phyloP scores from a whole-genome alignment of 257 asterid genomes.

The Plantago elongata region DNA sequence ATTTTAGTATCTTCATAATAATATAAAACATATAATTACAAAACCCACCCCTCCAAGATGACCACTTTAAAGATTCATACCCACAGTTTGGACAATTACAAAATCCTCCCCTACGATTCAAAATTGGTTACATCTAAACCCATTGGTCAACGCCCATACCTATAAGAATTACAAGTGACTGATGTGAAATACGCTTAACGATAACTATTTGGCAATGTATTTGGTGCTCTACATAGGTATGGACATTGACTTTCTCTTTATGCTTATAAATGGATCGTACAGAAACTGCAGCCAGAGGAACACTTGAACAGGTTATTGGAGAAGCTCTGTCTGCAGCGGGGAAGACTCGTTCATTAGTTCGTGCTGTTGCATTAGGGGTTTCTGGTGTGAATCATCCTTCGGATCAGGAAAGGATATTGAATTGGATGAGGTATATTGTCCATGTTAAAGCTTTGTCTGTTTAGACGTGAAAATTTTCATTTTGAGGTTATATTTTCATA shows the following conservation, averaged over 20 bases:
- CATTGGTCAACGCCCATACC: too few relatives aligned
- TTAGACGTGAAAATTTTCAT: not conserved
- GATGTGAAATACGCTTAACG: not conserved
- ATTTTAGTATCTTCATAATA: too few relatives aligned
- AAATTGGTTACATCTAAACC: too few relatives aligned
- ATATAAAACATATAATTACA: too few relatives aligned
- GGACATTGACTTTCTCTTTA: conserved; percentile 7
- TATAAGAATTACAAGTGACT: not conserved
- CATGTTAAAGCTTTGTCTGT: conserved; percentile 15
- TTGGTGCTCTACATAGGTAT: conserved; percentile 2
- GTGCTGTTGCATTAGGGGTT: conserved; percentile 84
- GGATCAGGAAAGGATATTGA: conserved; percentile 69
- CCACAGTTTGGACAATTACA: too few relatives aligned
- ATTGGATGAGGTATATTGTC: conserved; percentile 68
- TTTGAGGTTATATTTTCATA: too few relatives aligned
- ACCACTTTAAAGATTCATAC: too few relatives aligned
- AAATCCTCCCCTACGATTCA: too few relatives aligned
- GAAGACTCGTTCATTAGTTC: conserved; percentile 55
- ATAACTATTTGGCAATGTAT: not conserved
- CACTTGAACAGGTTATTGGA: conserved; percentile 61
- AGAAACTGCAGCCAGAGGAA: conserved; percentile 71
- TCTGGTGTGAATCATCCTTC: conserved; percentile 89
- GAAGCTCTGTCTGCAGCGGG: conserved; percentile 75
- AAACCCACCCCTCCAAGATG: too few relatives aligned
- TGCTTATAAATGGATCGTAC: conserved; percentile 19